phyloP scores from a whole-genome alignment of 2,329 filamentous ascomycete species.

The Diaporthe sp. region DNA sequence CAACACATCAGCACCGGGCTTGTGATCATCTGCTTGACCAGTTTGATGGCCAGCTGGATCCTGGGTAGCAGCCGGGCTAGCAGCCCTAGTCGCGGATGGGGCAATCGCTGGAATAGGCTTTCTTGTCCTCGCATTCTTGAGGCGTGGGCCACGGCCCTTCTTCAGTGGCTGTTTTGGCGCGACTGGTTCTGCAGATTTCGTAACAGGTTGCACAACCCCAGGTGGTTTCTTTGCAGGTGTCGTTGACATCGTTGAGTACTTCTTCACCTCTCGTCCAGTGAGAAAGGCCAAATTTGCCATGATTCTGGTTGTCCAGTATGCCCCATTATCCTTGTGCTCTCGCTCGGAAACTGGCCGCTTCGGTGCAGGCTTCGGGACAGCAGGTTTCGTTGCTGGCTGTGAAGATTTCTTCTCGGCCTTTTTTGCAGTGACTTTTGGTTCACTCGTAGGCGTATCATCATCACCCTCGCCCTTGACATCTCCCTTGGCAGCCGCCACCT shows the following conservation, averaged over 20 bases:
- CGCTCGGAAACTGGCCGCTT: slow-evolving; percentile 55
- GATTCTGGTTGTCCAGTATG: slow-evolving; percentile 57
- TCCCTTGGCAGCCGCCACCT: slow-evolving; percentile 24
- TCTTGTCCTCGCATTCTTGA: slow-evolving; percentile 34
- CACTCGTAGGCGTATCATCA: slow-evolving; percentile 33
- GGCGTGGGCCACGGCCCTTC: slow-evolving; percentile 31
- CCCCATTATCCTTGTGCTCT: slow-evolving; percentile 58
- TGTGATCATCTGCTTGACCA: background rate
- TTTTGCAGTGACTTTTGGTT: slow-evolving; percentile 22
- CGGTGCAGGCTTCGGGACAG: slow-evolving; percentile 44
- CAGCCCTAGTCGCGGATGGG: background rate
- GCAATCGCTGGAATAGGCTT: background rate
- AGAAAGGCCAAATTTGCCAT: slow-evolving; percentile 51
- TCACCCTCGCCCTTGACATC: slow-evolving; percentile 50
- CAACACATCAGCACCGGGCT: background rate
- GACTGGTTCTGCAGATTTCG: background rate
- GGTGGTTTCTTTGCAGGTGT: background rate
- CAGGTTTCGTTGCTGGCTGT: slow-evolving; percentile 36
- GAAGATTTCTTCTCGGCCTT: slow-evolving; percentile 37
- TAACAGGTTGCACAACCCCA: background rate
- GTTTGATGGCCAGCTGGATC: background rate
- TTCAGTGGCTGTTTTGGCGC: background rate
- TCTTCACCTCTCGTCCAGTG: slow-evolving; percentile 39
- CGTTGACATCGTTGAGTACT: background rate
- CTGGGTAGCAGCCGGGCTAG: background rate